These are phyloP conservation scores for Dillenia turbinata DNA, from an alignment of 164 flowering plant genomes.

Conservation along the genomic window DNA sequence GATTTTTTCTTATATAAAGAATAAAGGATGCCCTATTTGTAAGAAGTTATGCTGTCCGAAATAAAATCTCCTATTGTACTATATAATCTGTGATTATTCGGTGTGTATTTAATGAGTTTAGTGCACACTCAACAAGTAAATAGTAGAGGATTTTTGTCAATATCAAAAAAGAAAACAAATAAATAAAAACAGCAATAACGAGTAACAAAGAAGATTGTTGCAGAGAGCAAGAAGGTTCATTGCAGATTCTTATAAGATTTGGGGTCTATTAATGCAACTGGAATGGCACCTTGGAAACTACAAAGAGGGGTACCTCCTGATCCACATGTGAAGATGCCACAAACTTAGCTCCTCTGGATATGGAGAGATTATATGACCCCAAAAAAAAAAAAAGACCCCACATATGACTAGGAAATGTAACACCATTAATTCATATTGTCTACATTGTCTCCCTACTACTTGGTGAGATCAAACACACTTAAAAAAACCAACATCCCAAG, in stretches of 20 bases:
- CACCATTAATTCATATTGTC: constrained; percentile 23
- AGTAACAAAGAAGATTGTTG: background rate
- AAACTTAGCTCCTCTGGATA: constrained; percentile 13
- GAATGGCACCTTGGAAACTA: constrained; percentile 43
- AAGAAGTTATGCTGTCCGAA: constrained; percentile 9
- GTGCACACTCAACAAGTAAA: too few species aligned
- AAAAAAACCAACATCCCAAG: constrained; percentile 36
- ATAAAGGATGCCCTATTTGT: constrained; percentile 5
- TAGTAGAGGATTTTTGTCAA: too few species aligned
- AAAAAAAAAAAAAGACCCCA: constrained; percentile 5
- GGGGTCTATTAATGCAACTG: constrained; percentile 21
- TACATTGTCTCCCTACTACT: constrained; percentile 18
- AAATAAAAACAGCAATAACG: background rate
- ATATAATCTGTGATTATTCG: too few species aligned
- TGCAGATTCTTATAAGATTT: background rate
- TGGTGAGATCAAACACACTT: constrained; percentile 1
- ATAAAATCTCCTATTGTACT: too few species aligned
- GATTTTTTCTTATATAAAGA: constrained; percentile 1
- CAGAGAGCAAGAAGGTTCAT: too few species aligned
- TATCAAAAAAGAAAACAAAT: too few species aligned
- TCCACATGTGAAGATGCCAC: constrained; percentile 33
- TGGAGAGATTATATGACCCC: background rate
- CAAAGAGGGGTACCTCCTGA: constrained; percentile 19
- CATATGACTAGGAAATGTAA: constrained; percentile 12
- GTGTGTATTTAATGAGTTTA: too few species aligned